A percentile compares a stretch with the other conserved stretches of the same genome.
These are phyloP conservation scores for Aspergillus pseudoglaucus DNA, from an alignment of 2,329 filamentous ascomycete genomes.

Conservation along the genomic window DNA sequence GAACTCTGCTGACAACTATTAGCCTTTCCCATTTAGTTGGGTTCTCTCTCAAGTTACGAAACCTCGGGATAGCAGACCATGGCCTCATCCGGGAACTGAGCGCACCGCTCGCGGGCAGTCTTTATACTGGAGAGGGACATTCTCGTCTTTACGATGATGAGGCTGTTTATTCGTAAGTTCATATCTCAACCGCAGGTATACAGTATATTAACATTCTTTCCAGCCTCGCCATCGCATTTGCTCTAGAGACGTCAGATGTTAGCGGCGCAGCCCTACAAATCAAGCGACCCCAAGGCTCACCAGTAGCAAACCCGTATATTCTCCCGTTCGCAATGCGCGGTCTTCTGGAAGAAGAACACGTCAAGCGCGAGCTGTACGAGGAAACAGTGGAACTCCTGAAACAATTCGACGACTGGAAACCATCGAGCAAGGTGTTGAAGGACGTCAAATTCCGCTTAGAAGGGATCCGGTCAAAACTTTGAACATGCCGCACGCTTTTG, in stretches of 20 bases:
- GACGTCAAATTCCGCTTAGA: slow-evolving; percentile 94
- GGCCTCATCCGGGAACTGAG: slow-evolving; percentile 88
- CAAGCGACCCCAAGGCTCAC: slow-evolving; percentile 41
- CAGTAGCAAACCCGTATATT: slow-evolving; percentile 70
- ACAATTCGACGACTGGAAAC: slow-evolving; percentile 92
- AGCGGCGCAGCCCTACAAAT: slow-evolving; percentile 45
- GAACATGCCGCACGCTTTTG: slow-evolving; percentile 6
- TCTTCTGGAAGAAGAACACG: slow-evolving; percentile 82
- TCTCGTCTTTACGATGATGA: slow-evolving; percentile 87
- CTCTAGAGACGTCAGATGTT: slow-evolving; percentile 62
- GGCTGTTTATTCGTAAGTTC: slow-evolving; percentile 66
- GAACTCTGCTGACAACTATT: slow-evolving; percentile 6
- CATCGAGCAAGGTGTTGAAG: slow-evolving; percentile 80
- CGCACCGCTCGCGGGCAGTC: slow-evolving; percentile 76
- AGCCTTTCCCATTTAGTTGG: slow-evolving; percentile 82
- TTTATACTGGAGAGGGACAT: slow-evolving; percentile 90
- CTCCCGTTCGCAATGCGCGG: slow-evolving; percentile 95
- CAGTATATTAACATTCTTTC: slow-evolving; percentile 3
- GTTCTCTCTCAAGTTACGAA: slow-evolving; percentile 88
- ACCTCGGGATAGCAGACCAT: slow-evolving; percentile 87
- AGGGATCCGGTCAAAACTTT: slow-evolving; percentile 79
- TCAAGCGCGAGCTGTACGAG: slow-evolving; percentile 68
- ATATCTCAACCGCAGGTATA: neutral
- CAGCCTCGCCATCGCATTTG: slow-evolving; percentile 63
- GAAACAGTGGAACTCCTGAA: slow-evolving; percentile 75